phyloP scores from a whole-genome alignment of 2,329 filamentous ascomycete species.

The Chaetomium strumarium region DNA sequence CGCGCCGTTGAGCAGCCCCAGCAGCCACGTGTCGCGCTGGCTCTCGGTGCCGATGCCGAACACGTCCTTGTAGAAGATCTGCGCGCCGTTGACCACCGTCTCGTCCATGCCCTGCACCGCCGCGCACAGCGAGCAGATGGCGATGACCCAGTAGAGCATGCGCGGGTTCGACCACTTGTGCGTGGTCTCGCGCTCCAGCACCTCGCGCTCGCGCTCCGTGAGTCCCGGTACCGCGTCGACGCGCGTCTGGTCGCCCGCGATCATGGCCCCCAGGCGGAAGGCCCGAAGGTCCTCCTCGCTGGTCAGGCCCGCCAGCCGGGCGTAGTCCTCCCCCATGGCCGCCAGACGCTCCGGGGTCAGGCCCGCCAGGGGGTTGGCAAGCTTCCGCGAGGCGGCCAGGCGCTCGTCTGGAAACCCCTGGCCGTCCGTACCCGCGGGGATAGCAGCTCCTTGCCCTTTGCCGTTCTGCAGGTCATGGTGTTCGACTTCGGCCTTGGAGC shows the following conservation, averaged over 20 bases:
- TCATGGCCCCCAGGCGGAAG: constrained; percentile 54
- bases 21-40: constrained; percentile 48
- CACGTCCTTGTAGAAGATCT: constrained; percentile 56
- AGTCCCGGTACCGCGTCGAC: constrained; percentile 48
- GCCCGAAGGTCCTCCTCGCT: constrained; percentile 51
- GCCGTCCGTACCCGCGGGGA: too few species aligned
- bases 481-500: constrained; percentile 8
- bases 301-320: constrained; percentile 47
- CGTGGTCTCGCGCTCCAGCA: constrained; percentile 54
- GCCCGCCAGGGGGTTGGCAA: constrained; percentile 39
- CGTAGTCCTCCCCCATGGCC: constrained; percentile 53
- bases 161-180: constrained; percentile 65
- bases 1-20: constrained; percentile 55
- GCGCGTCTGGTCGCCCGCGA: constrained; percentile 47
- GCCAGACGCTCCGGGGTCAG: constrained; percentile 42
- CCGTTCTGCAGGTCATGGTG: constrained; percentile 9
- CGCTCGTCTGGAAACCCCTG: constrained; percentile 28
- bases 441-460: neutral
- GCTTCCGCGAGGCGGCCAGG: constrained; percentile 32
- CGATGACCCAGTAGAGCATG: constrained; percentile 59
- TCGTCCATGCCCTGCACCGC: constrained; percentile 70
- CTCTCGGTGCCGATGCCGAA: constrained; percentile 55
- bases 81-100: constrained; percentile 63
- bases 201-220: constrained; percentile 50
- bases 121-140: constrained; percentile 61